These are phyloP conservation scores for Glycine tomentella DNA, from an alignment of 306 rosid genomes.

Conservation along the genomic window DNA sequence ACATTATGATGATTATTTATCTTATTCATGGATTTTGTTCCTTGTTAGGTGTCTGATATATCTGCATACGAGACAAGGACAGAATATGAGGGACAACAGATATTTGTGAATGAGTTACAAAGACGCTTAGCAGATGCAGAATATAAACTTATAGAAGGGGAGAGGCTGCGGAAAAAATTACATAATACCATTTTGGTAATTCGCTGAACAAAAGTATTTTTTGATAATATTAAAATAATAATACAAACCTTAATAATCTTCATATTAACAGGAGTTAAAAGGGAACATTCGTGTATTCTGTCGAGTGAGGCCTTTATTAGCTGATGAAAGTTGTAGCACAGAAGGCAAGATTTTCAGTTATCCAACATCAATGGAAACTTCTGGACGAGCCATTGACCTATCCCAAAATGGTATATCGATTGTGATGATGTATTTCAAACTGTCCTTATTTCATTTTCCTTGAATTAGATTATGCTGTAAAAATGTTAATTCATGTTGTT, in stretches of 20 bases:
- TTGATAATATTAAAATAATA: background rate
- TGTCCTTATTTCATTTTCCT: constrained; percentile 22
- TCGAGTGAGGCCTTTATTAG: constrained; percentile 90
- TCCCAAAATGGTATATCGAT: constrained; percentile 70
- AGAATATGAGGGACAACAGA: constrained; percentile 83
- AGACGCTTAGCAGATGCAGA: constrained; percentile 81
- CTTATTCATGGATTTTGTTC: constrained; percentile 37
- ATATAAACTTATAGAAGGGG: constrained; percentile 89
- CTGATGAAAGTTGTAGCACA: constrained; percentile 65
- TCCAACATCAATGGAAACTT: constrained; percentile 84
- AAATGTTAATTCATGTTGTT: constrained; percentile 40
- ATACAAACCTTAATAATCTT: constrained; percentile 40
- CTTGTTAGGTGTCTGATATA: constrained; percentile 71
- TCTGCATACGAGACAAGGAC: constrained; percentile 71
- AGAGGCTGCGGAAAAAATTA: constrained; percentile 84
- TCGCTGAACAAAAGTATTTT: constrained; percentile 26
- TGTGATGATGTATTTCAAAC: constrained; percentile 34
- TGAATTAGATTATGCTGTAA: constrained; percentile 34
- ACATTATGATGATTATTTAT: constrained; percentile 12
- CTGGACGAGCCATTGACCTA: constrained; percentile 83
- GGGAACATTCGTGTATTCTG: constrained; percentile 99
- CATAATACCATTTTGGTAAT: constrained; percentile 95
- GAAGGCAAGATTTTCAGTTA: constrained; percentile 81
- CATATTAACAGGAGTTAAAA: constrained; percentile 77
- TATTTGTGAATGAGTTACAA: constrained; percentile 70